A percentile compares a stretch with the other conserved stretches of the same genome.
Conservation (phyloP, 768 basidiomycete species). For the Pisolithus marmoratus region DNA sequence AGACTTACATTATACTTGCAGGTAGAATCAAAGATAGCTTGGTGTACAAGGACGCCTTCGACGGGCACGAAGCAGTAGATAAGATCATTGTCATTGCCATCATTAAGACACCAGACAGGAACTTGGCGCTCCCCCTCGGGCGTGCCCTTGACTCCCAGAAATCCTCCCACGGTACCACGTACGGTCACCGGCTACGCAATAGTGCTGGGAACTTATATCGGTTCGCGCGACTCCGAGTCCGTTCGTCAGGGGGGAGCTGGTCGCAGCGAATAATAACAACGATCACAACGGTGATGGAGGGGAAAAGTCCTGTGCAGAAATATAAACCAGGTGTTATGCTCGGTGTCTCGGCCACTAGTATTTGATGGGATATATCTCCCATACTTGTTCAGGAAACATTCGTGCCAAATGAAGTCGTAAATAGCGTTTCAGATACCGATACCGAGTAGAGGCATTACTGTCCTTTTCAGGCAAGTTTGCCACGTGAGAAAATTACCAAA, state of each 20-base stretch:
- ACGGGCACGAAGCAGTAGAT: slow-evolving; percentile 95
- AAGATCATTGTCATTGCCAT: slow-evolving; percentile 97
- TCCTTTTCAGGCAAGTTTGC: too few relatives aligned
- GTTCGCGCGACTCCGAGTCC: slow-evolving; percentile 83
- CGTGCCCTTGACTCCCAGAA: slow-evolving; percentile 96
- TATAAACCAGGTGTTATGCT: slow-evolving; percentile 11
- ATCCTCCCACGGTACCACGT: slow-evolving; percentile 99
- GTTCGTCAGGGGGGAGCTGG: slow-evolving; percentile 74
- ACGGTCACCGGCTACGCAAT: slow-evolving; percentile 93
- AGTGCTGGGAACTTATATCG: slow-evolving; percentile 87
- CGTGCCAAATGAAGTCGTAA: slow-evolving; percentile 89
- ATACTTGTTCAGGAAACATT: slow-evolving; percentile 57
- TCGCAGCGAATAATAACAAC: slow-evolving; percentile 15
- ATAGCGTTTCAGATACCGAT: slow-evolving; percentile 89
- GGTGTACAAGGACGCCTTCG: slow-evolving; percentile 94
- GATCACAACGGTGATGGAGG: slow-evolving; percentile 30
- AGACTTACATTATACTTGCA: slow-evolving; percentile 64
- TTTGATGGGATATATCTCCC: slow-evolving; percentile 6
- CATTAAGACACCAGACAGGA: slow-evolving; percentile 97
- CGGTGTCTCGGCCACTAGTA: slow-evolving; percentile 23
- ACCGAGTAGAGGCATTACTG: too few relatives aligned
- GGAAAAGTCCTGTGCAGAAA: slow-evolving; percentile 21
- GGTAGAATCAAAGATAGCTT: slow-evolving; percentile 93
- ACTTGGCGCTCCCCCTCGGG: slow-evolving; percentile 90
- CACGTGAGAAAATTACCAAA: too few relatives aligned